phyloP scores from a whole-genome alignment of 1,284 basidiomycete genomes.

The Apiotrichum sp. region DNA sequence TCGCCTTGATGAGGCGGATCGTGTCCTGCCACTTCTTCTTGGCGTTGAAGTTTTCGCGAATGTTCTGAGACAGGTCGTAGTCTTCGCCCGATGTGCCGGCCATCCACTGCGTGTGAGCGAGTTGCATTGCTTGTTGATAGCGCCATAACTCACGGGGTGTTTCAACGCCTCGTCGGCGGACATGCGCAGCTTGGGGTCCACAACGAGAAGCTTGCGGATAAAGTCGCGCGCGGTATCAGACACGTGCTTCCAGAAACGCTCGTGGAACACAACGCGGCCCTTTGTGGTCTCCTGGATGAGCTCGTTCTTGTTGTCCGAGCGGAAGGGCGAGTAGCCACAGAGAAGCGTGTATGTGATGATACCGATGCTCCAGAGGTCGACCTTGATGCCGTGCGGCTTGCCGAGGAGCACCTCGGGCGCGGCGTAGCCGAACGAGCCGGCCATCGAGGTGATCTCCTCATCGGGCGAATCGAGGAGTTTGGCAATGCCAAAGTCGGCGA shows the following conservation, averaged over 20 bases:
- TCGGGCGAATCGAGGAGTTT: slow-evolving; percentile 73
- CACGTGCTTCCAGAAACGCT: slow-evolving; percentile 89
- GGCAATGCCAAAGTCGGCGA: slow-evolving; percentile 95
- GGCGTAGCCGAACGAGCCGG: slow-evolving; percentile 89
- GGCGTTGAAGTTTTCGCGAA: slow-evolving; percentile 59
- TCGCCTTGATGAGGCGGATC: slow-evolving; percentile 19
- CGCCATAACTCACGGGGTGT: slow-evolving; percentile 49
- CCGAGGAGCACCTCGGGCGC: slow-evolving; percentile 85
- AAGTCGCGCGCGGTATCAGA: slow-evolving; percentile 52
- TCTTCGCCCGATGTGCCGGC: slow-evolving; percentile 49
- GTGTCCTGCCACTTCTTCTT: slow-evolving; percentile 33
- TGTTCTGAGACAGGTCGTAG: slow-evolving; percentile 62
- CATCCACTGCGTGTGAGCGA: slow-evolving; percentile 28
- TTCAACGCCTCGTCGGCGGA: slow-evolving; percentile 68
- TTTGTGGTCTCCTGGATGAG: slow-evolving; percentile 75
- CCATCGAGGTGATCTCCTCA: slow-evolving; percentile 72
- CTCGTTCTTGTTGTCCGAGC: slow-evolving; percentile 69
- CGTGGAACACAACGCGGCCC: slow-evolving; percentile 82
- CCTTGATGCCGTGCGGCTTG: slow-evolving; percentile 79
- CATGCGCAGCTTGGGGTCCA: slow-evolving; percentile 65
- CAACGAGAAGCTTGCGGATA: slow-evolving; percentile 65
- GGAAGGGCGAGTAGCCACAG: slow-evolving; percentile 90
- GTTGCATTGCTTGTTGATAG: slow-evolving; percentile 12
- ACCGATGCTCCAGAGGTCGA: slow-evolving; percentile 90
- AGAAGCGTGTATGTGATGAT: slow-evolving; percentile 89